Percentiles rank a stretch among this genome's conserved stretches.
Conservation (phyloP, 2,329 filamentous ascomycete genomes). For the Aspergillus sp. region DNA sequence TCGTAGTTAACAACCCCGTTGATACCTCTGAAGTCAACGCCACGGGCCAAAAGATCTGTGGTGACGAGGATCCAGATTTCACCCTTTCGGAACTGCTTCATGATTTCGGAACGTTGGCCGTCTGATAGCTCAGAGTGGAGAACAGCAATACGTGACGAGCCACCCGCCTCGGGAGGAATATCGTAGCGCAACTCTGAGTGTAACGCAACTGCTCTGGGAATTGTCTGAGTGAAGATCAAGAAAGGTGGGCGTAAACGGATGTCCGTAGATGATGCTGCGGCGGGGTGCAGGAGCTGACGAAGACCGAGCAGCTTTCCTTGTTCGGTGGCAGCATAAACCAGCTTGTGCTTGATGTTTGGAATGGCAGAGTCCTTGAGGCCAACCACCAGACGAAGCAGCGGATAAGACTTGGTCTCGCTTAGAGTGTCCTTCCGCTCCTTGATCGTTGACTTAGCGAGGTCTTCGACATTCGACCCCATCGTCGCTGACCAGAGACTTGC, state of each 20-base stretch:
- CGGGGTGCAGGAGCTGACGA: slow-evolving; percentile 82
- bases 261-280: slow-evolving; percentile 51
- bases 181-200: slow-evolving; percentile 92
- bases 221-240: slow-evolving; percentile 94
- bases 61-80: slow-evolving; percentile 97
- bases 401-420: slow-evolving; percentile 25
- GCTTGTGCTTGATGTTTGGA: slow-evolving; percentile 84
- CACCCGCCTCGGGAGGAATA: slow-evolving; percentile 84
- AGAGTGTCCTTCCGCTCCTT: slow-evolving; percentile 49
- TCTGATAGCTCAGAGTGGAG: slow-evolving; percentile 86
- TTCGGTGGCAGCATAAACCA: slow-evolving; percentile 89
- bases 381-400: slow-evolving; percentile 83
- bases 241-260: slow-evolving; percentile 76
- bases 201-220: slow-evolving; percentile 82
- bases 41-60: slow-evolving; percentile 87
- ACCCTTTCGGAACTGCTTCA: slow-evolving; percentile 85
- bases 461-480: slow-evolving; percentile 91
- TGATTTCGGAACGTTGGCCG: slow-evolving; percentile 72
- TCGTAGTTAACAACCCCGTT: slow-evolving; percentile 98
- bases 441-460: slow-evolving; percentile 70
- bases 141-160: slow-evolving; percentile 79
- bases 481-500: slow-evolving; percentile 93
- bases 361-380: slow-evolving; percentile 94
- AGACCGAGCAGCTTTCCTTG: slow-evolving; percentile 90
- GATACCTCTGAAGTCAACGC: slow-evolving; percentile 91